A percentile compares a stretch with the other conserved stretches of the same genome.
Conservation (phyloP, 805 yeast species). For the Candida krabiensis region DNA sequence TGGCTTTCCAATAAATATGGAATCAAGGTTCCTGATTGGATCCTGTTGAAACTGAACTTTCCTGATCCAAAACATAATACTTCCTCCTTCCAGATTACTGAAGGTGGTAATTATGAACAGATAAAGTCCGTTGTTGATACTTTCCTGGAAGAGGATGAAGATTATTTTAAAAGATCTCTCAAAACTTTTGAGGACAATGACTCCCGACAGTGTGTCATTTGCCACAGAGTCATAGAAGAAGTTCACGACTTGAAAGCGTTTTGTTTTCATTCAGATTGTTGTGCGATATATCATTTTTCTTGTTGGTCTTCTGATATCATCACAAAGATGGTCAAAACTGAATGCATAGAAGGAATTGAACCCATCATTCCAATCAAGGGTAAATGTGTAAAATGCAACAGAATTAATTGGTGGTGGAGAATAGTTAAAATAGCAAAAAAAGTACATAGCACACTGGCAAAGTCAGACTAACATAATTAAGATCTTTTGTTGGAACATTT, state of each 20-base stretch:
- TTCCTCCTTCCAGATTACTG: slow-evolving; percentile 8
- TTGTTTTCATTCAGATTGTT: slow-evolving; percentile 30
- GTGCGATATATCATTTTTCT: slow-evolving; percentile 32
- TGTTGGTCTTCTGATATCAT: slow-evolving; percentile 32
- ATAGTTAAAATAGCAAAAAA: slow-evolving; percentile 23
- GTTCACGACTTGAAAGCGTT: slow-evolving; percentile 18
- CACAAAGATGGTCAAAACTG: slow-evolving; percentile 6
- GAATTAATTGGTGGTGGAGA: slow-evolving; percentile 30
- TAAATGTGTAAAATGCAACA: slow-evolving; percentile 24
- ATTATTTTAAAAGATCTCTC: slow-evolving; percentile 18
- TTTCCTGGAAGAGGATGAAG: slow-evolving; percentile 10
- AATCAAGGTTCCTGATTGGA: slow-evolving; percentile 23
- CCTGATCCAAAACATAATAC: slow-evolving; percentile 2
- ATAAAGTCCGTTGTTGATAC: slow-evolving; percentile 20
- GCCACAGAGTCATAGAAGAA: slow-evolving; percentile 14
- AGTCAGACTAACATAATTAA: not conserved
- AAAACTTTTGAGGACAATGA: slow-evolving; percentile 7
- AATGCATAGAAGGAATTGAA: slow-evolving; percentile 2
- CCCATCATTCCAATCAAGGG: slow-evolving; percentile 29
- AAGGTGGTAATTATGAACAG: slow-evolving; percentile 33
- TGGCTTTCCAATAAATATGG: slow-evolving; percentile 39
- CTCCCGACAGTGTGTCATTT: slow-evolving; percentile 14
- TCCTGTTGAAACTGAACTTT: slow-evolving; percentile 18
- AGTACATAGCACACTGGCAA: slow-evolving; percentile 9
- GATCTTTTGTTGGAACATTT: too few relatives aligned